Evolutionary conservation across 306 rosid species (phyloP).

Genomic region (Luffa acutangula): DNA sequence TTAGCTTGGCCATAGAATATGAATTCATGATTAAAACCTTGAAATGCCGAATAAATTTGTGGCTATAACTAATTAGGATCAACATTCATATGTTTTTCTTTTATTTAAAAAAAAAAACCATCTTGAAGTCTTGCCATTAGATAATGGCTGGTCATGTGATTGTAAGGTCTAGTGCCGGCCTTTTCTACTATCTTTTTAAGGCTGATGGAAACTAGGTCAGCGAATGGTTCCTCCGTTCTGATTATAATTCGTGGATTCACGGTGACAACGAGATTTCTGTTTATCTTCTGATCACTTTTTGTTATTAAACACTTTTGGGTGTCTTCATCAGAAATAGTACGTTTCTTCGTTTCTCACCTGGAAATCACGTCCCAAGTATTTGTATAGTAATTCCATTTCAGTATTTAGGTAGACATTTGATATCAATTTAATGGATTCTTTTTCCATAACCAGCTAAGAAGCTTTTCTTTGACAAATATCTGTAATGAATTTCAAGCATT

Average conservation of each 20-base stretch:
- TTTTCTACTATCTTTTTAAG: neutral
- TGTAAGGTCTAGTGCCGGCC: neutral
- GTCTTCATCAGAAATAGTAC: neutral
- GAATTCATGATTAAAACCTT: neutral
- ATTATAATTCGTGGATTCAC: neutral
- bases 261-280: neutral
- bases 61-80: neutral
- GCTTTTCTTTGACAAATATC: neutral
- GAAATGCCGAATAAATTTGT: neutral
- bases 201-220: neutral
- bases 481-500: neutral
- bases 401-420: neutral
- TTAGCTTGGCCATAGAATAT: neutral
- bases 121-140: neutral
- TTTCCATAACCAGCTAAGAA: neutral
- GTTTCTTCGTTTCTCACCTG: neutral
- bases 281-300: neutral
- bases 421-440: neutral
- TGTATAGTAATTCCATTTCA: neutral
- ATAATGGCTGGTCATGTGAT: neutral
- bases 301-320: neutral
- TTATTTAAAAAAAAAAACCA: neutral
- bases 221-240: neutral
- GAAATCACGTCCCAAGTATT: neutral
- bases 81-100: neutral